Base-by-base conservation (phyloP, 2,329 filamentous ascomycete genomes). In the Raffaelea albimanens region DNA sequence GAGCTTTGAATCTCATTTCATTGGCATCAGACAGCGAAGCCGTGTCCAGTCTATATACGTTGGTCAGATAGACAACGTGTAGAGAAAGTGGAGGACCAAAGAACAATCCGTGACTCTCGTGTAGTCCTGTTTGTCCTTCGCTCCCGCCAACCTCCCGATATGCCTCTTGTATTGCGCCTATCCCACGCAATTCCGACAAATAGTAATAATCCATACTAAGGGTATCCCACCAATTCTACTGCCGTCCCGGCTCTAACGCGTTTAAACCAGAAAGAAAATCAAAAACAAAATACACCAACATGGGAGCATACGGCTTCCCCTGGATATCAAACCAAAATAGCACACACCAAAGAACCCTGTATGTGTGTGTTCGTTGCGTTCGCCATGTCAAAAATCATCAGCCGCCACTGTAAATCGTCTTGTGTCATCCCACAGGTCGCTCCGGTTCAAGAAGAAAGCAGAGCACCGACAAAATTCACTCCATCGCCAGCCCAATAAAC, bases 141-240 rank as follows among this genome's bases (percentile, higher is more conserved):
- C 16, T 16, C 16, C 25, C 14, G 8, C 31, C 40, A 33, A 5
- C 34, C 33, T 21, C 45, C 16, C 22, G 29, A 43, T 20, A 43
- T 47, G 40, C 45, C 40, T 38, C 34, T 38, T n/a, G 18, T 38
- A 39, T 36, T 33, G 31, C 43, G 14, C 33, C 43, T 4, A 39
- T n/a, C 22, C 33, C 47, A 33, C 34, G 47, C 50, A 43, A 39
- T 42, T 47, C 48, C 48, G 41, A 40, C 40, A 43, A 50, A 46
- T 29, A 52, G 44, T 19, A 52, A 50, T 19, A 52, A 50, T 47
- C 46, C 52, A 49, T 48, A 50, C 43, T 50, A 50, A 48, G 50
- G 52, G 52, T 53, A 52, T 53, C 48, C 48, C 50, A 44, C 48
- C 39, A 40, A 22, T 41, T 45, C 47, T 43, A 50, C 52, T 34